Evolutionary conservation across 495 filamentous ascomycete species (phyloP).

Genomic region (Eremomyces bilateralis): DNA sequence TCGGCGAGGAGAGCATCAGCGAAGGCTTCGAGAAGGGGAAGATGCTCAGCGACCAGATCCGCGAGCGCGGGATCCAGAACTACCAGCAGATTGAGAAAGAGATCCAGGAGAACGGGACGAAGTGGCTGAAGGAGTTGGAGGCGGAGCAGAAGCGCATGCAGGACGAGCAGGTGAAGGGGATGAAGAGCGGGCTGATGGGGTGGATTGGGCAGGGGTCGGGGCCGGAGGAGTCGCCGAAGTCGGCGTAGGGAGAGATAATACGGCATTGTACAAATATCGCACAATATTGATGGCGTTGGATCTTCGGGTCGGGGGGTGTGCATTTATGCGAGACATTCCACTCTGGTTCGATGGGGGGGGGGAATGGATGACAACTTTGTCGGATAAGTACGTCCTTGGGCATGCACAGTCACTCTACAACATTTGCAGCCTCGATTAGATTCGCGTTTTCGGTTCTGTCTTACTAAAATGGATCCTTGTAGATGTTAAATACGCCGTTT

Average conservation of each 20-base stretch:
- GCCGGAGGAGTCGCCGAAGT: not conserved
- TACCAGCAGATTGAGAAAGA: constrained; percentile 75
- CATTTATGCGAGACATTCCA: too few relatives aligned
- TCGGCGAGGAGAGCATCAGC: constrained; percentile 31
- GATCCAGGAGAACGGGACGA: constrained; percentile 77
- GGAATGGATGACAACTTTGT: too few relatives aligned
- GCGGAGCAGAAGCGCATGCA: constrained; percentile 63
- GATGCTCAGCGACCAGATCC: constrained; percentile 82
- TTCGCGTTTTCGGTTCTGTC: too few relatives aligned
- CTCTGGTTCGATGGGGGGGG: too few relatives aligned
- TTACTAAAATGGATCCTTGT: too few relatives aligned
- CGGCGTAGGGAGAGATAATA: not conserved
- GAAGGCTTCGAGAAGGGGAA: constrained; percentile 71
- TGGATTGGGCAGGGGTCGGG: constrained; percentile 24
- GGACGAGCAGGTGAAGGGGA: constrained; percentile 77
- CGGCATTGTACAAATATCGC: too few relatives aligned
- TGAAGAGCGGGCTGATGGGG: constrained; percentile 41
- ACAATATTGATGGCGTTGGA: too few relatives aligned
- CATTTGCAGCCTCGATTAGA: too few relatives aligned
- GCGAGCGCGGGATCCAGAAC: constrained; percentile 73
- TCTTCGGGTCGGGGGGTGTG: too few relatives aligned
- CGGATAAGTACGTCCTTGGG: too few relatives aligned
- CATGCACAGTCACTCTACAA: too few relatives aligned
- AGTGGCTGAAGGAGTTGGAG: constrained; percentile 83
- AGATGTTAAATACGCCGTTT: too few relatives aligned